These are phyloP conservation scores for Mariannaea elegans DNA, from an alignment of 2,329 filamentous ascomycete species.

Conservation along the genomic window DNA sequence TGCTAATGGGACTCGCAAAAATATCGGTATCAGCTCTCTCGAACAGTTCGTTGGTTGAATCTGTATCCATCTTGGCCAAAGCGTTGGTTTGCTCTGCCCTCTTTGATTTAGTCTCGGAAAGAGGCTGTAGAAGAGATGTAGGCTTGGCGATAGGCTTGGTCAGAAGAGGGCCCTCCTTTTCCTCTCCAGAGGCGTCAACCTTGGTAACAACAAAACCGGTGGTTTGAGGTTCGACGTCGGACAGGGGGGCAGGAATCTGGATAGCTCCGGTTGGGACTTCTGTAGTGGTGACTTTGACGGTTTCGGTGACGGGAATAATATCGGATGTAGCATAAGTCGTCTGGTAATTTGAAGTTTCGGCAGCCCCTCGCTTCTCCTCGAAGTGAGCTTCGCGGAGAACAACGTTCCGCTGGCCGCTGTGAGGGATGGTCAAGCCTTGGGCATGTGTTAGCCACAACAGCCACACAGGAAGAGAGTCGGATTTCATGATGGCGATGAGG, in stretches of 20 bases:
- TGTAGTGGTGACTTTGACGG: constrained; percentile 38
- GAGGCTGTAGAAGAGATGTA: constrained; percentile 44
- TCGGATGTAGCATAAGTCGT: constrained; percentile 38
- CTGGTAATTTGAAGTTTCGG: constrained; percentile 32
- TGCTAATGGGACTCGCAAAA: constrained; percentile 64
- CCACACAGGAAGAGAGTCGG: constrained; percentile 36
- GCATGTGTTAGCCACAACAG: constrained; percentile 39
- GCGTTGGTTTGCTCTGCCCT: constrained; percentile 24
- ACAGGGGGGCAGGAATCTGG: constrained; percentile 41
- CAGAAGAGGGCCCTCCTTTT: constrained; percentile 35
- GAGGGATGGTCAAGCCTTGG: constrained; percentile 34
- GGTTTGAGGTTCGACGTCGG: constrained; percentile 44
- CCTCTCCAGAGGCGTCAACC: constrained; percentile 29
- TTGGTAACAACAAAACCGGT: constrained; percentile 42
- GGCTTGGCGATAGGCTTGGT: constrained; percentile 48
- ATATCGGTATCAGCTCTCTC: constrained; percentile 55
- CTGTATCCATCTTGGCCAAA: constrained; percentile 33
- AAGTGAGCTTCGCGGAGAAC: constrained; percentile 20
- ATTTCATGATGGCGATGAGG: constrained; percentile 34
- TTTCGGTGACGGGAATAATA: constrained; percentile 40
- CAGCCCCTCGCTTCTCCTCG: constrained; percentile 32
- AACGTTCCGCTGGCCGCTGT: constrained; percentile 12
- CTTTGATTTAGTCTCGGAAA: constrained; percentile 32
- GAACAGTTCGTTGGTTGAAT: neutral
- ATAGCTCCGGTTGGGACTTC: constrained; percentile 38